Evolutionary conservation across 2,329 filamentous ascomycete genomes (phyloP).

Genomic region (Stagonosporopsis tanaceti): DNA sequence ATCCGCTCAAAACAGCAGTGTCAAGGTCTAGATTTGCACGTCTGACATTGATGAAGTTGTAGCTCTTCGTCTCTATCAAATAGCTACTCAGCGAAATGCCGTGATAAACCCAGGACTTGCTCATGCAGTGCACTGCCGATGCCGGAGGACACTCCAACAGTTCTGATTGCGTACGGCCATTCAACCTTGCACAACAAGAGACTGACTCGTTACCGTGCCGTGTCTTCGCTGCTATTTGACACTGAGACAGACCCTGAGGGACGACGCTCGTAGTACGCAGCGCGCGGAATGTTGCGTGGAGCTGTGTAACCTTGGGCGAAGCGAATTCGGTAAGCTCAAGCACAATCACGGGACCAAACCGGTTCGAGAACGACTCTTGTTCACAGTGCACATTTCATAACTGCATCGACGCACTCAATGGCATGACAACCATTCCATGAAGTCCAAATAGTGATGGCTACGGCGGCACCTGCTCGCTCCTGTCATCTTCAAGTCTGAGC

Average conservation of each 20-base stretch:
- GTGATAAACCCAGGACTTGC: background rate
- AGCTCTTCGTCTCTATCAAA: background rate
- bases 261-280: conserved; percentile 1
- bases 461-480: conserved; percentile 14
- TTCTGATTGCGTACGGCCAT: conserved; percentile 1
- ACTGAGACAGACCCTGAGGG: conserved; percentile 14
- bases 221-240: background rate
- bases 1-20: background rate
- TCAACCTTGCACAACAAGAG: conserved; percentile 11
- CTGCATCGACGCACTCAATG: background rate
- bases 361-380: conserved; percentile 34
- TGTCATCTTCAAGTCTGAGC: conserved; percentile 19
- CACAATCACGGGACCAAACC: conserved; percentile 35
- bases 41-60: background rate
- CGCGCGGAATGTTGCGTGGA: conserved; percentile 14
- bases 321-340: conserved; percentile 13
- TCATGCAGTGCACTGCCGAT: conserved; percentile 5
- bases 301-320: conserved; percentile 7
- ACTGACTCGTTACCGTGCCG: conserved; percentile 4
- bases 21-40: background rate
- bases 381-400: conserved; percentile 16
- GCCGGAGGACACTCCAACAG: conserved; percentile 1
- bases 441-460: conserved; percentile 5
- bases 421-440: background rate
- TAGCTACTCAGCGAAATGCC: background rate